Evolutionary conservation across 1,139 yeast species (phyloP).

Genomic region (Hyphopichia burtonii): DNA sequence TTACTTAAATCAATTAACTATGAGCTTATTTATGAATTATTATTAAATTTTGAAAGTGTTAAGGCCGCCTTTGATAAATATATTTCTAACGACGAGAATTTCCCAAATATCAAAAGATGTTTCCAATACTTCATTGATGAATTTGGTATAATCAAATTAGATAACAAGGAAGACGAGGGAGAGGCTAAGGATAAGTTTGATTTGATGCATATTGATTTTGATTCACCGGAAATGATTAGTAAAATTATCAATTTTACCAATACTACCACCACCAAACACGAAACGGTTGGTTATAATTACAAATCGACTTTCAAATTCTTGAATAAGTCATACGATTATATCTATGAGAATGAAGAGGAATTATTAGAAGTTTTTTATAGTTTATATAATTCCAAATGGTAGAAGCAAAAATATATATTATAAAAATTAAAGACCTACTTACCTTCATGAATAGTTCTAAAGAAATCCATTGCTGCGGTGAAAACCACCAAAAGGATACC

Average conservation of each 20-base stretch:
- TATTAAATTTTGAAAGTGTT: slow-evolving; percentile 28
- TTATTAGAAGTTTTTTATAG: slow-evolving; percentile 5
- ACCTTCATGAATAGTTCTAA: slow-evolving; percentile 58
- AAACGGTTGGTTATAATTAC: slow-evolving; percentile 8
- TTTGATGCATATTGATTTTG: slow-evolving; percentile 21
- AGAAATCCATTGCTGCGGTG: slow-evolving; percentile 92
- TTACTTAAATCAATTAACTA: slow-evolving; percentile 18
- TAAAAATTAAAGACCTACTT: no score
- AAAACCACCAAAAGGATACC: slow-evolving; percentile 95
- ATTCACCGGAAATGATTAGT: slow-evolving; percentile 26
- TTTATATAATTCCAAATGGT: not conserved
- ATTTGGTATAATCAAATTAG: slow-evolving; percentile 14
- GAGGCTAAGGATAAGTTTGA: not conserved
- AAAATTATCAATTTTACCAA: slow-evolving; percentile 19
- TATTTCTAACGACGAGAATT: slow-evolving; percentile 14
- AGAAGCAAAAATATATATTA: not conserved
- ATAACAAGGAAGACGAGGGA: slow-evolving; percentile 11
- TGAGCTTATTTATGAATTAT: slow-evolving; percentile 29
- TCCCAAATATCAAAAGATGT: slow-evolving; percentile 18
- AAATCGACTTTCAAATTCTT: slow-evolving; percentile 14
- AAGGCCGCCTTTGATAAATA: slow-evolving; percentile 9
- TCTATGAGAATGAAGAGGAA: slow-evolving; percentile 9
- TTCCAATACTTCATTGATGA: slow-evolving; percentile 17
- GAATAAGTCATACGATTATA: slow-evolving; percentile 3
- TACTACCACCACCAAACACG: not conserved